Base-by-base conservation (phyloP, 192 early-diverging fungal species). In the Podila epicladia region DNA sequence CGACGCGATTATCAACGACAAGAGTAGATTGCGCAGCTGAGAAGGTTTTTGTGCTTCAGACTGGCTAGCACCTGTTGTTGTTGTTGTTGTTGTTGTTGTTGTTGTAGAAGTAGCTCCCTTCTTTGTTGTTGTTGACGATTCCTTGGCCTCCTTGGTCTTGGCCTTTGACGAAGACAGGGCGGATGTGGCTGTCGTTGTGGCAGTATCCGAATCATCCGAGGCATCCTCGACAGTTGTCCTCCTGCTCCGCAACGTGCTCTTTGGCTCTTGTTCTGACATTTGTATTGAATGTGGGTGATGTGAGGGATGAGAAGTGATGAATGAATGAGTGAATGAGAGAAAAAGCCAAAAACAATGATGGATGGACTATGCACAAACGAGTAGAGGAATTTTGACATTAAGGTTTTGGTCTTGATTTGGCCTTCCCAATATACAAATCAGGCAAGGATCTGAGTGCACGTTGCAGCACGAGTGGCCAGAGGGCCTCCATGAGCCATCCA, bases 141-240 rank as follows among this genome's bases (percentile, higher is more conserved):
- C 24, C 53, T 55, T n/a, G 20, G 53, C 8, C 5, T 72, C 61
- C 35, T 65, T 68, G 9, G 59, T 75, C 35, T 80, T 80, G 32
- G 41, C 26, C 8, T 62, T 62, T 35, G 68, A 50, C 1, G 32
- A 35, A 0, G 72, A 48, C 15, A 9, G 7, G 11, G 64, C 41
- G 2, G 76, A 45, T 29, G 71, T 60, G 4, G 71, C 53, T 29
- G 71, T 65, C 9, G 77, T 68, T 4, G 77, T 80, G n/a, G 64
- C 69, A 19, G 77, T 37, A 53, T 80, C 77, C 32, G 69, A 72
- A 45, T 73, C 71, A 51, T 70, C 63, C 6, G 64, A 51, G 57
- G 71, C 77, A 29, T 80, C 77, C 71, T 80, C 71, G 45, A 80
- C 77, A 32, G 77, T 80, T 28, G 71, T 73, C 62, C 29, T 72